These are phyloP conservation scores for Rhynchospora tenuis DNA, from an alignment of 176 grass and related monocot genomes.

Conservation along the genomic window DNA sequence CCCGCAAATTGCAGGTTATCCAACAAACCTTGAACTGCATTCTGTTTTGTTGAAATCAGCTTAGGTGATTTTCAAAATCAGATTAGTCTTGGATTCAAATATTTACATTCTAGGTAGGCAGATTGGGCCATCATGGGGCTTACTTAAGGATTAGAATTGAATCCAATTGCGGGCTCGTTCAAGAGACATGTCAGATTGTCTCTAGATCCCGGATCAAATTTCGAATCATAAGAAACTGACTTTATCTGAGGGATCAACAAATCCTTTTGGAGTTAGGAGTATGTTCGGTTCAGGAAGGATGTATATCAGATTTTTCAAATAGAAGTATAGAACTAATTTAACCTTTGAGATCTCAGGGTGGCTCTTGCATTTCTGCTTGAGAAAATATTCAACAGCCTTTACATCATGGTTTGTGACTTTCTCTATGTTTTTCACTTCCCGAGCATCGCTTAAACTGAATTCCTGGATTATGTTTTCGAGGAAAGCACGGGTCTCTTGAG, in stretches of 20 bases:
- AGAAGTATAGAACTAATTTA: not conserved
- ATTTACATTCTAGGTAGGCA: not conserved
- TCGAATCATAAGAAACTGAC: not conserved
- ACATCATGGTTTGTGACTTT: slow-evolving; percentile 94
- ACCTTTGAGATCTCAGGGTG: slow-evolving; percentile 77
- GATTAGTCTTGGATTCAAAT: not conserved
- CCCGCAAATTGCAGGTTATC: not conserved
- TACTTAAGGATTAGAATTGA: not conserved
- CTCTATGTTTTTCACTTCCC: slow-evolving; percentile 83
- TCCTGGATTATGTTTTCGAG: slow-evolving; percentile 52
- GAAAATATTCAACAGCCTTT: slow-evolving; percentile 84
- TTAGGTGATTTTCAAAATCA: not conserved
- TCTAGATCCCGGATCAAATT: not conserved
- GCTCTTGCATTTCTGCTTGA: slow-evolving; percentile 80
- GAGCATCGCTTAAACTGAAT: slow-evolving; percentile 54
- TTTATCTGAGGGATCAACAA: not conserved
- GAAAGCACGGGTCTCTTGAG: slow-evolving; percentile 51
- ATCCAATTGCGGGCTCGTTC: not conserved
- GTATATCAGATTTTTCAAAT: not conserved
- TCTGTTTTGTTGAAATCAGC: not conserved
- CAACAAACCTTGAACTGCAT: not conserved
- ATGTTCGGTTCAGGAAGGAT: not conserved
- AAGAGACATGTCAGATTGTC: not conserved
- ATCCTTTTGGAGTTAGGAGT: not conserved
- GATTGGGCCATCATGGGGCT: not conserved